Conservation (phyloP, 75 land plant genomes). For the Azolla pinnata region DNA sequence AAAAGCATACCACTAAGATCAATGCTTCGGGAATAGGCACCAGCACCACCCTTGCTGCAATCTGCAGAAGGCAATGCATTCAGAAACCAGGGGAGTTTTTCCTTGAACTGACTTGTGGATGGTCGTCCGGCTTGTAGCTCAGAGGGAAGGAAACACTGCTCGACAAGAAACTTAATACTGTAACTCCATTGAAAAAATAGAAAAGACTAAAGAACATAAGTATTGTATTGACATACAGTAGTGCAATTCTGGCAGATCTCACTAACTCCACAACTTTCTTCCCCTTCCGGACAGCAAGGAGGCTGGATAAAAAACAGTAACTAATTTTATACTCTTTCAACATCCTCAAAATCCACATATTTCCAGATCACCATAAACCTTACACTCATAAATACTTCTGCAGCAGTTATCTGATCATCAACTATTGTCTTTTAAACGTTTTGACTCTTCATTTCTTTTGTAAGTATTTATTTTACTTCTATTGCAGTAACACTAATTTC, state of each 20-base stretch:
- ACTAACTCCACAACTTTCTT: constrained; percentile 42
- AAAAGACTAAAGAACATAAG: neutral
- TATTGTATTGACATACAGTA: constrained; percentile 45
- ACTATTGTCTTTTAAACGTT: too few species aligned
- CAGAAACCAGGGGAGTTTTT: constrained; percentile 96
- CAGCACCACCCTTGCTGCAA: constrained; percentile 96
- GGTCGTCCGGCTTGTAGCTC: constrained; percentile 68
- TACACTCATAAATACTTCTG: too few species aligned
- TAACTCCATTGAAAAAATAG: neutral
- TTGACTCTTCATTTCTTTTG: too few species aligned
- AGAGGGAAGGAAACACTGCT: constrained; percentile 77
- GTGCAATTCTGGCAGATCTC: constrained; percentile 82
- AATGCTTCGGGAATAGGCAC: constrained; percentile 78
- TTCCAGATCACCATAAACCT: too few species aligned
- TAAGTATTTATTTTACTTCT: too few species aligned
- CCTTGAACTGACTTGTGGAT: constrained; percentile 66
- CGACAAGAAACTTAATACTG: neutral
- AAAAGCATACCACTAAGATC: constrained; percentile 42
- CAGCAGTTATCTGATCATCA: too few species aligned
- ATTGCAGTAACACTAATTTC: too few species aligned
- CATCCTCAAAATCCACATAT: too few species aligned
- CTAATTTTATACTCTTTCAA: too few species aligned
- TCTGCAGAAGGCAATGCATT: constrained; percentile 80
- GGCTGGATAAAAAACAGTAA: constrained; percentile 48
- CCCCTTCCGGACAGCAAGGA: constrained; percentile 69